Evolutionary conservation across 768 basidiomycete species (phyloP), one percentile per base, ranked within the genome.

Genomic region (Psilocybe tampanensis): DNA sequence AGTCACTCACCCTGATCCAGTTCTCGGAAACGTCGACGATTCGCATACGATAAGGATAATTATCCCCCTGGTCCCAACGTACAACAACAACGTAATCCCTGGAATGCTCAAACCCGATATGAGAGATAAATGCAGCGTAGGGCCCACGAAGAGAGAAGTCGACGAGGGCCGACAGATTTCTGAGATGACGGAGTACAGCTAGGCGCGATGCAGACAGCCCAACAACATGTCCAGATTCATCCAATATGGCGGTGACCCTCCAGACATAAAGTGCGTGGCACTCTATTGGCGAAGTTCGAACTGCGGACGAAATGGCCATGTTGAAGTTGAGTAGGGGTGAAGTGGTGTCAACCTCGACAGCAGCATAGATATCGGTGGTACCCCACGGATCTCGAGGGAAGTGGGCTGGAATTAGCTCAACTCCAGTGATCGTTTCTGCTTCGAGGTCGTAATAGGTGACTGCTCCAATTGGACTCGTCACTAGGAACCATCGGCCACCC

Each of bases 381-480:
- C 8, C 21, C 11, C n/a, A n/a, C n/a, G n/a, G n/a, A n/a, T 45
- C 11, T 45, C 19, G n/a, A n/a, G n/a, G 12, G 11, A 50, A 2
- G 21, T 36, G 48, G 22, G 32, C 33, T n/a, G 48, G 32, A 13
- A 50, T 50, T 12, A 50, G 48, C 8, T 1, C 18, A 2, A 21
- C 18, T 50, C 48, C 48, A 1, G 18, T 18, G 36, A 17, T 34
- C 17, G 33, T 21, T 7, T 21, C 48, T 2, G 32, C n/a, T 15
- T 50, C 33, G n/a, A 50, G 48, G 34, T 50, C 48, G 32, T 50
- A 50, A n/a, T 34, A 50, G 21, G 36, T 39, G 7, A 39, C 36
- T 13, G 36, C 36, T 39, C 7, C 36, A n/a, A n/a, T n/a, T n/a
- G 36, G 33, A 8, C 15, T 7, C 6, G 36, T 39, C n/a, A 13